Conservation (phyloP, 176 grass and related monocot species). For the Avena insularis region DNA sequence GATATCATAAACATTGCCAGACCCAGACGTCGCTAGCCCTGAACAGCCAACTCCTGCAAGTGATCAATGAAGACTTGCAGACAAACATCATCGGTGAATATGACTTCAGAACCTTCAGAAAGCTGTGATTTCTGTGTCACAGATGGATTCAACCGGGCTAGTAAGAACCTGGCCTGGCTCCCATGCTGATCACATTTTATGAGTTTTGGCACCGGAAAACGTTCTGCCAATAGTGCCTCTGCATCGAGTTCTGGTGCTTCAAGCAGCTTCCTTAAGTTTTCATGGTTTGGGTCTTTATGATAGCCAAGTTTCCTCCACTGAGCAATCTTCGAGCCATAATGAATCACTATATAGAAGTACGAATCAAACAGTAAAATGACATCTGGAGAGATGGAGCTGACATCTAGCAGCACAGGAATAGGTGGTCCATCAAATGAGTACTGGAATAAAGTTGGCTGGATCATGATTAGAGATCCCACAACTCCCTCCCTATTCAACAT, state of each 20-base stretch:
- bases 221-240: slow-evolving; percentile 66
- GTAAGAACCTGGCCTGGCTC: slow-evolving; percentile 90
- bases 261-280: slow-evolving; percentile 88
- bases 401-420: slow-evolving; percentile 92
- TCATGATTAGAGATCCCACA: slow-evolving; percentile 91
- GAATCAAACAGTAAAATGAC: slow-evolving; percentile 99
- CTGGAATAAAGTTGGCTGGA: slow-evolving; percentile 94
- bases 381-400: slow-evolving; percentile 90
- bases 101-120: slow-evolving; percentile 86
- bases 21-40: slow-evolving; percentile 65
- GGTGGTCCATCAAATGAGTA: slow-evolving; percentile 99
- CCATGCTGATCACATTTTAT: slow-evolving; percentile 97
- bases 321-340: slow-evolving; percentile 97
- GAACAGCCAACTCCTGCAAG: slow-evolving; percentile 95
- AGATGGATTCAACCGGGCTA: slow-evolving; percentile 93
- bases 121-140: slow-evolving; percentile 94
- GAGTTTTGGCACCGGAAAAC: slow-evolving; percentile 83
- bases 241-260: slow-evolving; percentile 94
- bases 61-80: slow-evolving; percentile 99
- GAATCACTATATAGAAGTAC: slow-evolving; percentile 93
- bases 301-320: slow-evolving; percentile 96
- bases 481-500: slow-evolving; percentile 98
- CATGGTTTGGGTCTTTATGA: slow-evolving; percentile 80
- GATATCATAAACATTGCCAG: slow-evolving; percentile 63
- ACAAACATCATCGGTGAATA: slow-evolving; percentile 94